Evolutionary conservation across 2,329 filamentous ascomycete species (phyloP), one percentile per base, ranked within the genome.

Genomic region (Fusarium sarcochroum): DNA sequence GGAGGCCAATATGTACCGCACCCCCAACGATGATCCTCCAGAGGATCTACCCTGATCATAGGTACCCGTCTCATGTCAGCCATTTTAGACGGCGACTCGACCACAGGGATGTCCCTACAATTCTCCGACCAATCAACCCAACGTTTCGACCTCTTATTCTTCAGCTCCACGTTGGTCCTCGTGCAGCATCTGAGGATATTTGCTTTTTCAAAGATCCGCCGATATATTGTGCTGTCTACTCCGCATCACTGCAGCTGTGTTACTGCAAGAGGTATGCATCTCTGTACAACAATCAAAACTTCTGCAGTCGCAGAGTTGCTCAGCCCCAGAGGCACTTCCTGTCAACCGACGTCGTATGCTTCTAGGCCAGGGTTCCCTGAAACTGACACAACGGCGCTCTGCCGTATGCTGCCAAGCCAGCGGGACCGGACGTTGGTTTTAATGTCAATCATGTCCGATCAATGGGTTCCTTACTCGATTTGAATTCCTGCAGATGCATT

Each of bases 301-400:
- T 42, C 25, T 9, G 42, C 13, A 18, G 32, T 34, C 35, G 14
- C n/a, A 50, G 25, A 51, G 42, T 15, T 21, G 59, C 35, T 53
- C 37, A 50, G 48, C n/a, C 20, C 42, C n/a, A 38, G 23, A 45
- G 49, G 41, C 32, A 49, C 34, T 38, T 46, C 49, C 41, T 52
- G 42, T 35, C 27, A 38, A 40, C 37, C 40, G 23, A 58, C 18
- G 50, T 59, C 46, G 66, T 62, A 66, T 58, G 63, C 66, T 57
- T 54, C 57, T 30, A 40, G 48, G 44, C 57, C 53, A 46, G 66
- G 68, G 63, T 55, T 73, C 46, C 63, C 68, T 64, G 66, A 68
- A 73, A 65, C 70, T 69, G 61, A 65, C 48, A 71, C 70, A 46
- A 51, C 68, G 61, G 70, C 55, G 59, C 50, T 64, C 52, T 61